phyloP scores from a whole-genome alignment of 257 asterid species.

The Haberlea rhodopensis region DNA sequence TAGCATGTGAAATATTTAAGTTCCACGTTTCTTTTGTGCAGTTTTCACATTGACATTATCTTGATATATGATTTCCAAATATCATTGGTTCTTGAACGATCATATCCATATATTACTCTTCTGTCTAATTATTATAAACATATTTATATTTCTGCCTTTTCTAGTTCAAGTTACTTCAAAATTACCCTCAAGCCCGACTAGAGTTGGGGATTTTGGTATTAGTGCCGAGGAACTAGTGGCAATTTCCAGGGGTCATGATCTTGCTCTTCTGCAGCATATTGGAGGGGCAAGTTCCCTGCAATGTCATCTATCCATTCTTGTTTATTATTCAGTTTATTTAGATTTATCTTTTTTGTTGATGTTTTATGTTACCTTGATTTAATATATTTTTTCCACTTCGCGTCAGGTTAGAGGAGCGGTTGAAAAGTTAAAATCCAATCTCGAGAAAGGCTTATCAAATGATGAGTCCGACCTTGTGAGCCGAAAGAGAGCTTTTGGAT shows the following conservation, averaged over 20 bases:
- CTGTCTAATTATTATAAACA: neutral
- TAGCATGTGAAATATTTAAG: neutral
- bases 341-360: neutral
- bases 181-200: slow-evolving; percentile 37
- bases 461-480: slow-evolving; percentile 59
- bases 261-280: slow-evolving; percentile 51
- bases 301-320: neutral
- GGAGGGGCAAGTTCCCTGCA: slow-evolving; percentile 80
- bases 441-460: slow-evolving; percentile 67
- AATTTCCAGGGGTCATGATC: slow-evolving; percentile 60
- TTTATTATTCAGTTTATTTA: slow-evolving; percentile 3
- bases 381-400: slow-evolving; percentile 7
- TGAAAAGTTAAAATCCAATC: slow-evolving; percentile 56
- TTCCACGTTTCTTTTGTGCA: neutral
- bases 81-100: neutral
- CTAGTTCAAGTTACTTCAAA: slow-evolving; percentile 46
- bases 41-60: neutral
- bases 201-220: slow-evolving; percentile 62
- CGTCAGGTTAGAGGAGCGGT: slow-evolving; percentile 64
- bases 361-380: slow-evolving; percentile 3
- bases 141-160: slow-evolving; percentile 22
- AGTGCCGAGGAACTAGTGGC: slow-evolving; percentile 67
- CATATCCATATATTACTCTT: neutral
- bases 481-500: slow-evolving; percentile 74
- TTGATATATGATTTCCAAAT: neutral